Base-by-base conservation (phyloP, 345 rosid genomes). In the Euphorbia pulcherrima region DNA sequence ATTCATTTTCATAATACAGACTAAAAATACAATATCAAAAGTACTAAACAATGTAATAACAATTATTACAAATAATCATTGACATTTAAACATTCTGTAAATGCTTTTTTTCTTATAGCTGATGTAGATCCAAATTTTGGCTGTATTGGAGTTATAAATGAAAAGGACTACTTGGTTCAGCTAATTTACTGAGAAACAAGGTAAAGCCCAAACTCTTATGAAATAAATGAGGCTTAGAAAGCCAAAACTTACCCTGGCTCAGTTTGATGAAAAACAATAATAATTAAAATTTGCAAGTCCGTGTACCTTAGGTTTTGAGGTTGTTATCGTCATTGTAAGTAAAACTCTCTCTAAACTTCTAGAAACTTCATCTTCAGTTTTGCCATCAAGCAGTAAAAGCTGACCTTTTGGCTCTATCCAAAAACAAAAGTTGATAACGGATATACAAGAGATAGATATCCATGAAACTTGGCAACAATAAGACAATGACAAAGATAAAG, bases 321-420 rank as follows among this genome's bases (percentile, higher is more conserved):
- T 78, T 40, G 97, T 94, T 72, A 75, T 86, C 77, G 90, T 88
- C 97, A 94, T 91, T 51, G 99, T 94, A 62, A 88, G 99, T 85
- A 94, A 72, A 74, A 91, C 97, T 75, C 99, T 89, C 80, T 91
- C 99, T 72, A 94, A 80, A 80, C 89, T 91, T 76, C 82, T 85
- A 79, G 75, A 78, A 74, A 91, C 92, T 87, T 85, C 97, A 40
- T 85, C 92, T 72, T 88, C 87, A 59, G 96, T 94, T 83, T 89
- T 91, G 21, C 99, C 99, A 83, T 94, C 91, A 82, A 94, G 89
- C 63, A 82, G 53, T 40, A 94, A 86, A 80, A 94, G 95, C 85
- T 94, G 99, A 73, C 97, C 99, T 82, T 91, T 94, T 21, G 99
- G 99, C 77, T 91, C 97, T 91, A 85, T 39, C 33, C 68, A 69